Evolutionary conservation across 305 asterid genomes (phyloP), one percentile per base, ranked within the genome.

Genomic region (Ilex paraguariensis): DNA sequence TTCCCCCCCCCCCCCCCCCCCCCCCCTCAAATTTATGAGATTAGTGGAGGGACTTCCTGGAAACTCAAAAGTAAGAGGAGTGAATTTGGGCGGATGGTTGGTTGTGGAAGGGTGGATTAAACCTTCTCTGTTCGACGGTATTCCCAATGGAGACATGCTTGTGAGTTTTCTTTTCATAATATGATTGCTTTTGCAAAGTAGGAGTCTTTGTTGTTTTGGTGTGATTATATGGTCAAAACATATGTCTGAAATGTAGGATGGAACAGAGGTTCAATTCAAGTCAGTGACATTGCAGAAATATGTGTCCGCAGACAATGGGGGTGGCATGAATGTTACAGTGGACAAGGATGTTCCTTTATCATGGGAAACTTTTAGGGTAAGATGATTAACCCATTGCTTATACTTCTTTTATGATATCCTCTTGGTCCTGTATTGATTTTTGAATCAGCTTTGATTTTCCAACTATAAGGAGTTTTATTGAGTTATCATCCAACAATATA

Each of bases 21-120:
- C n/a, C n/a, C n/a, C n/a, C n/a, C n/a, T n/a, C n/a, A n/a, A n/a
- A n/a, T n/a, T n/a, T n/a, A n/a, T n/a, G 59, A 74, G 58, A 73
- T 17, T 64, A 88, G 90, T 86, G 75, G 84, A 74, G 66, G 95
- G 88, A 63, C 56, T 86, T 55, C 77, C 51, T 55, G 90, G 77
- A 50, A 67, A 70, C 73, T 66, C 83, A 63, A 81, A 77, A 76
- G 88, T 82, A 49, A 77, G 88, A 76, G 96, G 88, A 63, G 96
- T 88, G 78, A 88, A 86, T 61, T 82, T 88, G 65, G 96, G 96
- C 65, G 95, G 96, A 62, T 86, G 96, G 96, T 72, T 88, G 73
- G 90, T 88, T 30, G 73, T 88, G 57, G 95, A 88, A 66, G 92
- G 93, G 10, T 88, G 92, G 95, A 88, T 88, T 61, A 86, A 82